These are phyloP conservation scores for Penicillium sp. DNA, from an alignment of 2,329 filamentous ascomycete species.

Conservation along the genomic window DNA sequence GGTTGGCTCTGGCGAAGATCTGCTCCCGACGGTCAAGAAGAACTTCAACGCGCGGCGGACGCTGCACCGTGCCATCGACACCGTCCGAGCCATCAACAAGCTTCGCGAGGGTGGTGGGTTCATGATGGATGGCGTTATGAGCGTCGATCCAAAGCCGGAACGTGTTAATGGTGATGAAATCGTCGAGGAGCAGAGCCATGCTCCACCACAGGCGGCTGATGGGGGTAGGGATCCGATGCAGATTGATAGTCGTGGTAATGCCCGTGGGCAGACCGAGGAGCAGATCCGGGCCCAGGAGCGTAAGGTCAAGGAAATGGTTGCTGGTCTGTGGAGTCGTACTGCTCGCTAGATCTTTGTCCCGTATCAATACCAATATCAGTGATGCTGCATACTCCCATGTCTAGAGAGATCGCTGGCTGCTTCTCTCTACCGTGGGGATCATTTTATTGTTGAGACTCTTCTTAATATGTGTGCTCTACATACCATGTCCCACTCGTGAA, in stretches of 20 bases:
- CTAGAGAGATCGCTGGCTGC: neutral
- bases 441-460: neutral
- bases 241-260: constrained; percentile 61
- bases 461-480: neutral
- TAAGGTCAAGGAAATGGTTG: constrained; percentile 59
- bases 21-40: constrained; percentile 68
- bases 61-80: constrained; percentile 68
- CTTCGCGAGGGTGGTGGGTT: constrained; percentile 62
- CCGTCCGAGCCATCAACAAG: constrained; percentile 68
- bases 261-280: constrained; percentile 61
- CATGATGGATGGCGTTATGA: constrained; percentile 64
- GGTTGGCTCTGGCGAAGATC: constrained; percentile 51
- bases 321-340: constrained; percentile 55
- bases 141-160: constrained; percentile 56
- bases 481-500: too few species aligned
- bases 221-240: constrained; percentile 42
- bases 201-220: constrained; percentile 8
- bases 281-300: constrained; percentile 63
- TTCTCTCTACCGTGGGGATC: neutral
- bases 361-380: neutral
- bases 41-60: constrained; percentile 69
- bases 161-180: constrained; percentile 47
- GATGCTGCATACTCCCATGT: neutral
- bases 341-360: constrained; percentile 15
- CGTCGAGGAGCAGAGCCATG: constrained; percentile 36